Percentiles rank a stretch among this genome's conserved stretches.
Evolutionary conservation across 2,329 filamentous ascomycete genomes (phyloP).

Genomic region (Alternaria brassicicola): DNA sequence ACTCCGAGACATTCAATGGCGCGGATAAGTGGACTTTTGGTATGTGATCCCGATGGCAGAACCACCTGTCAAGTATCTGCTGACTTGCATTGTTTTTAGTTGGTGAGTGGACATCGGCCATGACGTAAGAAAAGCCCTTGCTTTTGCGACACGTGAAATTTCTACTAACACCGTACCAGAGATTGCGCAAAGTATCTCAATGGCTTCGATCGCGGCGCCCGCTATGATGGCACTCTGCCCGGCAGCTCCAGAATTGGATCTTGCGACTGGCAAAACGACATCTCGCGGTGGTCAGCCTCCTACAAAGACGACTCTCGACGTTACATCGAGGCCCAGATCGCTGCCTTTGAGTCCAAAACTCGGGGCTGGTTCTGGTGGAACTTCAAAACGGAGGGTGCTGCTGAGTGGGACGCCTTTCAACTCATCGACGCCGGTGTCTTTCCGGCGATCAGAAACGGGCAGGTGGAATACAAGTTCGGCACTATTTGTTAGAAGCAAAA

Average conservation of each 20-base stretch:
- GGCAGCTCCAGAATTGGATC: slow-evolving; percentile 58
- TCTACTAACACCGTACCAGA: not conserved
- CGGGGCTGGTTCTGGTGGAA: slow-evolving; percentile 66
- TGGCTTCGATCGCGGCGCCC: slow-evolving; percentile 64
- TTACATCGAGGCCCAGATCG: slow-evolving; percentile 63
- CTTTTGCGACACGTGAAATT: not conserved
- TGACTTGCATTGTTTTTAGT: slow-evolving; percentile 52
- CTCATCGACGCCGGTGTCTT: slow-evolving; percentile 60
- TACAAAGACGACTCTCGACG: slow-evolving; percentile 55
- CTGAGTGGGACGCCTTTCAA: slow-evolving; percentile 61
- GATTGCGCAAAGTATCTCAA: slow-evolving; percentile 61
- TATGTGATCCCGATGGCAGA: slow-evolving; percentile 1
- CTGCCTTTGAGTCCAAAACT: slow-evolving; percentile 57
- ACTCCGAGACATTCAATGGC: slow-evolving; percentile 55
- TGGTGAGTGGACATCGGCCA: slow-evolving; percentile 71
- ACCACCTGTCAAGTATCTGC: not conserved
- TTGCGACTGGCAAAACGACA: slow-evolving; percentile 59
- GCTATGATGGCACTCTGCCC: slow-evolving; percentile 63
- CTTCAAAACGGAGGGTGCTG: slow-evolving; percentile 61
- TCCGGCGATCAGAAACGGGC: slow-evolving; percentile 41
- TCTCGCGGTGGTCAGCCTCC: slow-evolving; percentile 55
- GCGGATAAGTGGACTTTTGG: slow-evolving; percentile 65
- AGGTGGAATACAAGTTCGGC: slow-evolving; percentile 31
- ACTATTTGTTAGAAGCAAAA: slow-evolving; percentile 23
- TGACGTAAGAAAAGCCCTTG: slow-evolving; percentile 54